Conservation (phyloP, 2,329 filamentous ascomycete genomes). For the Aureobasidium sp. region DNA sequence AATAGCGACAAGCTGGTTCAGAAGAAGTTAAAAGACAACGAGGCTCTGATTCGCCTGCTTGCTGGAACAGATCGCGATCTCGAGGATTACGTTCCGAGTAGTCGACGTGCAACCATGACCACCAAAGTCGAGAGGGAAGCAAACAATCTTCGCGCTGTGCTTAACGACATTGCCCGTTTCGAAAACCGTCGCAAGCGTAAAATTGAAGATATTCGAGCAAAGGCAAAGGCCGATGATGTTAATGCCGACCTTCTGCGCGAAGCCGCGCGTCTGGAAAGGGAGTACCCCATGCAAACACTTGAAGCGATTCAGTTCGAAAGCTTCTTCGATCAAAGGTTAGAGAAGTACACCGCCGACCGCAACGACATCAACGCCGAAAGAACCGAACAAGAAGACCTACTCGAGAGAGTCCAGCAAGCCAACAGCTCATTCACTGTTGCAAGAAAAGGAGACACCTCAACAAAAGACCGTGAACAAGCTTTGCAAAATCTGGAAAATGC, state of each 20-base stretch:
- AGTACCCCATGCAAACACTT: conserved; percentile 75
- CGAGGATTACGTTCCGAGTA: conserved; percentile 83
- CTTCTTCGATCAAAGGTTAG: conserved; percentile 76
- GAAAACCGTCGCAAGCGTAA: conserved; percentile 74
- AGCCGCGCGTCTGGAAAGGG: conserved; percentile 74
- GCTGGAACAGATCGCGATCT: conserved; percentile 71
- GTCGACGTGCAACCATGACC: conserved; percentile 67
- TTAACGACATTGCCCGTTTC: conserved; percentile 77
- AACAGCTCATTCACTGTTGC: conserved; percentile 72
- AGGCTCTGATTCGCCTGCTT: conserved; percentile 65
- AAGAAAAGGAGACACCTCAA: conserved; percentile 56
- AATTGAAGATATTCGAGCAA: conserved; percentile 68
- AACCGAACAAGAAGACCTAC: conserved; percentile 65
- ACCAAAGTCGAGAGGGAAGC: conserved; percentile 73
- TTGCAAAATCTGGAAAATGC: conserved; percentile 83
- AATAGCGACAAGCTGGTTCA: conserved; percentile 62
- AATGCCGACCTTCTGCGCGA: conserved; percentile 72
- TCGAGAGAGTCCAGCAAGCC: conserved; percentile 60
- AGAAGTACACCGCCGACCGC: conserved; percentile 71
- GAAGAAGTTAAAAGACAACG: conserved; percentile 68
- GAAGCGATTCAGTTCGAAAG: conserved; percentile 85
- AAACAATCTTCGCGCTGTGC: conserved; percentile 63
- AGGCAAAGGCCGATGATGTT: conserved; percentile 80
- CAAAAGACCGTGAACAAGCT: conserved; percentile 71
- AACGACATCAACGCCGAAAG: conserved; percentile 63